Percentiles rank a stretch among this genome's conserved stretches.
Evolutionary conservation across 2,329 filamentous ascomycete genomes (phyloP).

Genomic region (Fusarium liriodendri): DNA sequence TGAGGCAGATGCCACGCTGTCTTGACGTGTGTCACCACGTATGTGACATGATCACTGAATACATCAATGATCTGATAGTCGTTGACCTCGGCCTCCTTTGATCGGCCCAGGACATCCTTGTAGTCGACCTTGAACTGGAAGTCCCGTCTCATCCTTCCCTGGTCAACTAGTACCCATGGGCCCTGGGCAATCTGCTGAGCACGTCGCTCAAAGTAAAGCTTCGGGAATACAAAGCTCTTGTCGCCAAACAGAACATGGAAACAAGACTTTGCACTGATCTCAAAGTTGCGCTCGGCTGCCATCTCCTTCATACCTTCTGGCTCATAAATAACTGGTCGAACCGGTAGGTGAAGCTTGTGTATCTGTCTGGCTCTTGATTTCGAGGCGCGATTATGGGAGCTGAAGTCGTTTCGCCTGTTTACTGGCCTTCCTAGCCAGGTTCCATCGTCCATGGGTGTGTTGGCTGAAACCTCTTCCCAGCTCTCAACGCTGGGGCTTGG

Average conservation of each 20-base stretch:
- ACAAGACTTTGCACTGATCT: constrained; percentile 91
- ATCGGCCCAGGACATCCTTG: constrained; percentile 72
- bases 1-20: constrained; percentile 88
- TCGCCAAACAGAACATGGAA: constrained; percentile 98
- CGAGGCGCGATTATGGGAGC: constrained; percentile 50
- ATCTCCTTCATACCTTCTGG: constrained; percentile 83
- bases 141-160: constrained; percentile 78
- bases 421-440: constrained; percentile 55
- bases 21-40: constrained; percentile 71
- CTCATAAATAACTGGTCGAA: constrained; percentile 83
- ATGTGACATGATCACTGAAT: constrained; percentile 79
- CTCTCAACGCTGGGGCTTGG: constrained; percentile 82
- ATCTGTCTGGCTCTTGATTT: constrained; percentile 53
- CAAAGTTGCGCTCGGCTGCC: constrained; percentile 84
- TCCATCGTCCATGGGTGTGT: constrained; percentile 68
- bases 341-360: constrained; percentile 84
- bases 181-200: constrained; percentile 86
- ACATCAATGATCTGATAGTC: constrained; percentile 91
- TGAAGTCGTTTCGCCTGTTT: constrained; percentile 49
- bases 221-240: constrained; percentile 93
- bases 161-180: constrained; percentile 81
- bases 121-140: constrained; percentile 84
- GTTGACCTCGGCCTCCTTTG: constrained; percentile 71
- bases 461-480: constrained; percentile 84
- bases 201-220: constrained; percentile 85